Percentiles rank a stretch among this genome's conserved stretches.
Conservation (phyloP, 1,139 yeast species). For the Kodamaea anthophila region DNA sequence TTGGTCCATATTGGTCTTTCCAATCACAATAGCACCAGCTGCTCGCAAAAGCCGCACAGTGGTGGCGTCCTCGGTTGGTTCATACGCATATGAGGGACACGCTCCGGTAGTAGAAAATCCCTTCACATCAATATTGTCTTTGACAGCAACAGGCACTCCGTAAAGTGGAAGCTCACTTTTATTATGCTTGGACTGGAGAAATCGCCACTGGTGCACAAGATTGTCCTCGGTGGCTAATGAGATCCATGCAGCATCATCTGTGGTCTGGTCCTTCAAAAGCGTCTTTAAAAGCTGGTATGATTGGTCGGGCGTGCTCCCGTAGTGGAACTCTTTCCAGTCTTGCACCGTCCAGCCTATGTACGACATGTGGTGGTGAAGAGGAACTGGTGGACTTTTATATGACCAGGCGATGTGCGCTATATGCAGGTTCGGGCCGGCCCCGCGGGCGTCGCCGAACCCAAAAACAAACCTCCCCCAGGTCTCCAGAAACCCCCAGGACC, state of each 20-base stretch:
- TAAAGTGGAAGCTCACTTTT: constrained; percentile 54
- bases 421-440: no score
- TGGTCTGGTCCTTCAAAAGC: constrained; percentile 43
- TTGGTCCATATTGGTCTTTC: constrained; percentile 91
- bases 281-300: constrained; percentile 47
- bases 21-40: constrained; percentile 86
- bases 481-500: no score
- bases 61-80: constrained; percentile 66
- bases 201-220: constrained; percentile 71
- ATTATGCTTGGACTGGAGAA: constrained; percentile 56
- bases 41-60: constrained; percentile 63
- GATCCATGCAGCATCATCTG: constrained; percentile 84
- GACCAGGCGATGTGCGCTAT: no score
- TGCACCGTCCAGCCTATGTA: constrained; percentile 36
- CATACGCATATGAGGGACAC: constrained; percentile 74
- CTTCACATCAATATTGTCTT: constrained; percentile 87
- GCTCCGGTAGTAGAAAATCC: constrained; percentile 90
- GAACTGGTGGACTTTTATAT: constrained; percentile 1
- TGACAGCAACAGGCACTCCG: constrained; percentile 93
- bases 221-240: constrained; percentile 58
- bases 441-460: no score
- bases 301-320: constrained; percentile 52
- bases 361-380: constrained; percentile 11
- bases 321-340: constrained; percentile 70
- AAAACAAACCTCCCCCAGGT: no score